Evolutionary conservation across 2,329 filamentous ascomycete genomes (phyloP), one percentile per base, ranked within the genome.

Genomic region (Colletotrichum sansevieriae): DNA sequence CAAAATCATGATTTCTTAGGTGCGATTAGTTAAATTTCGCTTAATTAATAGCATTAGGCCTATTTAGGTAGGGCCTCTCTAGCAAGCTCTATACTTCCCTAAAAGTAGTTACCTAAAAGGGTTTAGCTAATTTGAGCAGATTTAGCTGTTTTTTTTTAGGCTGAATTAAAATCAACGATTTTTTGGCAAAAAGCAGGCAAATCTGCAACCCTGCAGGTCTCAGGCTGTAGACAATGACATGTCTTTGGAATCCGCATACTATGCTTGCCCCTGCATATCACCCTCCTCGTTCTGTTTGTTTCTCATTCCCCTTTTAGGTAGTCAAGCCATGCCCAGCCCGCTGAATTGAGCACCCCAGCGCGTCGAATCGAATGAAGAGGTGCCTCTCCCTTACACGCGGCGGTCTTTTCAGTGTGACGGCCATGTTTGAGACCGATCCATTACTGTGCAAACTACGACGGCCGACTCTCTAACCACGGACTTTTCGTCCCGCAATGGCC

Each of bases 301-400:
- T 47, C 49, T 18, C 37, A 63, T 18, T 18, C 35, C 22, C 41
- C 3, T 12, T 33, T 54, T 63, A 7, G 59, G 65, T 44, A 56
- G 41, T 56, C n/a, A 49, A 55, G 41, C 37, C 18, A 47, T 37
- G 49, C 43, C 43, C 35, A 46, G 35, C 44, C n/a, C 6, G n/a
- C 49, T 56, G 62, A n/a, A 51, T 65, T 9, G 25, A 33, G 22
- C 25, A 65, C 13, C 25, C 35, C 12, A 6, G 63, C 25, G 7
- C 15, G 7, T 12, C 37, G 37, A 15, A 9, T n/a, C 22, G 33
- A 39, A 35, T 20, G 46, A 8, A 58, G 25, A 29, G 37, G 18
- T 43, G 41, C 54, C 44, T n/a, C 39, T 59, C 29, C 47, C 52
- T 59, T 52, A 64, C 46, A 47, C 29, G 54, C 29, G 54, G 20